phyloP scores from a whole-genome alignment of 2,329 filamentous ascomycete genomes.

The Aspergillus quadricinctus region DNA sequence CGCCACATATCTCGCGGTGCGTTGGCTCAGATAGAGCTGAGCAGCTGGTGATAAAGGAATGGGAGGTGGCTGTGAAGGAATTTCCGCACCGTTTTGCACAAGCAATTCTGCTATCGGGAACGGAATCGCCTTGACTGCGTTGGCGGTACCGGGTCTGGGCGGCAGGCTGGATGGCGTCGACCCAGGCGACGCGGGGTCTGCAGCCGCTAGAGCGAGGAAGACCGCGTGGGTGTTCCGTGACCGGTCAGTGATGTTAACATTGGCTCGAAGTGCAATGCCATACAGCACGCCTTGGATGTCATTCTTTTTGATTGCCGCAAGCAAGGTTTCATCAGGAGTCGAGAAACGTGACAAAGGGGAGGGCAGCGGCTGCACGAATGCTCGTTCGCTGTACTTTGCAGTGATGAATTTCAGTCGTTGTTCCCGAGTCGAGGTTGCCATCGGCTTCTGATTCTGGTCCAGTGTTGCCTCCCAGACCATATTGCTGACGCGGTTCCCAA shows the following conservation, averaged over 20 bases:
- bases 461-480: slow-evolving; percentile 92
- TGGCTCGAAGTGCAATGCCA: slow-evolving; percentile 78
- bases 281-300: slow-evolving; percentile 92
- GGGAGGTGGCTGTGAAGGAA: slow-evolving; percentile 69
- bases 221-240: slow-evolving; percentile 84
- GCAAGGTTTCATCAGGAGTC: slow-evolving; percentile 78
- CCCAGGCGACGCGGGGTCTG: slow-evolving; percentile 77
- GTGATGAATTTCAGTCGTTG: slow-evolving; percentile 94
- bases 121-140: slow-evolving; percentile 50
- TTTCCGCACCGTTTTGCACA: slow-evolving; percentile 87
- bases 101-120: slow-evolving; percentile 90
- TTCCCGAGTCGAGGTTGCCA: slow-evolving; percentile 74
- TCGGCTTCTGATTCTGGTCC: slow-evolving; percentile 68
- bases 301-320: slow-evolving; percentile 93
- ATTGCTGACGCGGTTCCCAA: slow-evolving; percentile 93
- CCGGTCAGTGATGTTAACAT: slow-evolving; percentile 79
- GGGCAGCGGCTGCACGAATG: slow-evolving; percentile 71
- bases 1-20: slow-evolving; percentile 48
- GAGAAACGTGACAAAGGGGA: slow-evolving; percentile 69
- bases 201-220: slow-evolving; percentile 85
- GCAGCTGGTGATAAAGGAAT: slow-evolving; percentile 80
- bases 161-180: slow-evolving; percentile 35
- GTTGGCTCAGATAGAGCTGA: slow-evolving; percentile 80
- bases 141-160: slow-evolving; percentile 27
- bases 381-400: slow-evolving; percentile 82